Conservation (phyloP, 805 yeast species). For the Wickerhamia fluorescens region DNA sequence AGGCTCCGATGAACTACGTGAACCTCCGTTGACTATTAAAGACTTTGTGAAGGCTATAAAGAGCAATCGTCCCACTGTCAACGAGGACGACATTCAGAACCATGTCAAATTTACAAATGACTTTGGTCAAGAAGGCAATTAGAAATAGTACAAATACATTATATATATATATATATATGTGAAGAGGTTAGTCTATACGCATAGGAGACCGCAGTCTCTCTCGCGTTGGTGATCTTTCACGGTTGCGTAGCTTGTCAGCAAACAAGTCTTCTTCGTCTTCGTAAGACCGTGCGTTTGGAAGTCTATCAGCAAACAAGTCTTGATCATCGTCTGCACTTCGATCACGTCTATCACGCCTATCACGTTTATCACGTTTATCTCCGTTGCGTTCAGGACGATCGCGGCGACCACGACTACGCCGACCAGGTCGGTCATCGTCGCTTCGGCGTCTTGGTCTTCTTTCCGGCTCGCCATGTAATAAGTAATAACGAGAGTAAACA, state of each 20-base stretch:
- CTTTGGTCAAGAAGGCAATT: conserved; percentile 96
- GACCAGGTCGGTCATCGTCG: no score
- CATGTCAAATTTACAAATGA: conserved; percentile 88
- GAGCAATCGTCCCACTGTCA: conserved; percentile 91
- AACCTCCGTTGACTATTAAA: conserved; percentile 82
- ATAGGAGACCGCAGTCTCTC: conserved; percentile 2
- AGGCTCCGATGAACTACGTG: conserved; percentile 79
- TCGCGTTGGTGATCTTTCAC: conserved; percentile 3
- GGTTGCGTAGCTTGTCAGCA: conserved; percentile 18
- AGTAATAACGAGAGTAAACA: conserved; percentile 55
- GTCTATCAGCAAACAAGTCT: conserved; percentile 18
- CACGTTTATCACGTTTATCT: conserved; percentile 5
- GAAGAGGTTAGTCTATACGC: conserved; percentile 1
- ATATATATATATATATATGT: conserved; percentile 1
- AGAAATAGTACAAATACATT: conserved; percentile 5
- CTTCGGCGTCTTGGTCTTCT: conserved; percentile 19
- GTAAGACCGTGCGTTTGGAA: not conserved
- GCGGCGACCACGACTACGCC: conserved; percentile 3
- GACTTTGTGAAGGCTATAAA: conserved; percentile 92
- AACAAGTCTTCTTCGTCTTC: conserved; percentile 27
- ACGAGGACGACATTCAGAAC: conserved; percentile 69
- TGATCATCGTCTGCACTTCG: conserved; percentile 11
- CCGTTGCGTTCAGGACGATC: conserved; percentile 5
- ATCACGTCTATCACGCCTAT: conserved; percentile 1
- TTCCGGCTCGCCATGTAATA: conserved; percentile 67